These are phyloP conservation scores for Colletotrichum sp. DNA, from an alignment of 2,329 filamentous ascomycete genomes.

Conservation along the genomic window DNA sequence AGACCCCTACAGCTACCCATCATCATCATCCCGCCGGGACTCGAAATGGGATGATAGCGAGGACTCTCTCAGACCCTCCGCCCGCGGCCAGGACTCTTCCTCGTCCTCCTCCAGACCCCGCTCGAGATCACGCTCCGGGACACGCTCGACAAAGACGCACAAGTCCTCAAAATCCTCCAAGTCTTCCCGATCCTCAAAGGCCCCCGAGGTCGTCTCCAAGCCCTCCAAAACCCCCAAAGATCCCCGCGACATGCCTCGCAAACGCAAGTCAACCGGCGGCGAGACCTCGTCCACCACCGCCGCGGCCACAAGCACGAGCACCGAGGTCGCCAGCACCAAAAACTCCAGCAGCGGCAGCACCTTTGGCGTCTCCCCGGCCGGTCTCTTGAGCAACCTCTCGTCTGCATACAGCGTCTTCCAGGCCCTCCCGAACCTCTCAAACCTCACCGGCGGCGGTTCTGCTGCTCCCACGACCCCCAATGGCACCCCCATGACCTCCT, in stretches of 20 bases:
- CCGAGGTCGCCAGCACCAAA: not conserved
- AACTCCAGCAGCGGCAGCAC: not conserved
- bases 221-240: not conserved
- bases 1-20: not conserved
- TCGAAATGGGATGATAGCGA: constrained; percentile 8
- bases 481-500: not conserved
- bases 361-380: not conserved
- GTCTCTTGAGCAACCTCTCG: constrained; percentile 7
- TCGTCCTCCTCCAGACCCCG: not conserved
- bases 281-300: not conserved
- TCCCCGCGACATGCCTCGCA: constrained; percentile 6
- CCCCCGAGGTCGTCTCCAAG: not conserved
- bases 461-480: not conserved
- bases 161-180: not conserved
- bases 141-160: not conserved
- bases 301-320: not conserved
- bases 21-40: not conserved
- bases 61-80: constrained; percentile 6
- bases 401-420: constrained; percentile 11
- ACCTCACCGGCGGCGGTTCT: not conserved
- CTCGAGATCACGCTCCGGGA: constrained; percentile 1
- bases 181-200: not conserved
- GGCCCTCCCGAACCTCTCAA: constrained; percentile 4
- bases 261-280: not conserved
- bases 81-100: not conserved